Conservation (phyloP, 495 filamentous ascomycete genomes). For the Tirmania nivea region DNA sequence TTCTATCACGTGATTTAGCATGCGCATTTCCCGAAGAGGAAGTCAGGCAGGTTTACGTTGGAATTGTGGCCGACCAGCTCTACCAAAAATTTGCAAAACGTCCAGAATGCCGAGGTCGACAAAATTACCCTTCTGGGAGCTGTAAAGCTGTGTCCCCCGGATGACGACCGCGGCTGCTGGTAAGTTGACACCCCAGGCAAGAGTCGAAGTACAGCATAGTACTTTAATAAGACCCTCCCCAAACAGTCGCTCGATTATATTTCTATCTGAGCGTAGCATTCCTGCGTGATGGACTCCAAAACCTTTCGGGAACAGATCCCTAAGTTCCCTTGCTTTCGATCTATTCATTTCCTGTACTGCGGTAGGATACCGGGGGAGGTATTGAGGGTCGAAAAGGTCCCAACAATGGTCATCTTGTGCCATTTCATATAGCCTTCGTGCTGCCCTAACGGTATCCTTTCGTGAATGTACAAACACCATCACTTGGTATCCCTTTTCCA, state of each 20-base stretch:
- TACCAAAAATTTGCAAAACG: constrained; percentile 95
- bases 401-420: constrained; percentile 54
- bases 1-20: constrained; percentile 23
- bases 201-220: constrained; percentile 90
- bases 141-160: constrained; percentile 94
- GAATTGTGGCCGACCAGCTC: constrained; percentile 91
- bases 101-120: constrained; percentile 92
- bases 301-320: constrained; percentile 73
- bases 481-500: constrained; percentile 68
- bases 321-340: constrained; percentile 60
- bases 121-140: constrained; percentile 85
- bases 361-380: constrained; percentile 44
- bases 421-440: constrained; percentile 66
- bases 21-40: not conserved
- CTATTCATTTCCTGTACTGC: constrained; percentile 63
- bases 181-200: constrained; percentile 98
- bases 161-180: constrained; percentile 93
- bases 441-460: constrained; percentile 78
- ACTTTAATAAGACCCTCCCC: constrained; percentile 76
- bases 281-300: constrained; percentile 92
- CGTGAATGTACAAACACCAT: constrained; percentile 99
- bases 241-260: constrained; percentile 80
- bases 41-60: constrained; percentile 23
- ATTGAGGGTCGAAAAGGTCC: constrained; percentile 61
- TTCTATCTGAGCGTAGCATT: constrained; percentile 79